Conservation (phyloP, 495 filamentous ascomycete species). For the Platismatia glauca region DNA sequence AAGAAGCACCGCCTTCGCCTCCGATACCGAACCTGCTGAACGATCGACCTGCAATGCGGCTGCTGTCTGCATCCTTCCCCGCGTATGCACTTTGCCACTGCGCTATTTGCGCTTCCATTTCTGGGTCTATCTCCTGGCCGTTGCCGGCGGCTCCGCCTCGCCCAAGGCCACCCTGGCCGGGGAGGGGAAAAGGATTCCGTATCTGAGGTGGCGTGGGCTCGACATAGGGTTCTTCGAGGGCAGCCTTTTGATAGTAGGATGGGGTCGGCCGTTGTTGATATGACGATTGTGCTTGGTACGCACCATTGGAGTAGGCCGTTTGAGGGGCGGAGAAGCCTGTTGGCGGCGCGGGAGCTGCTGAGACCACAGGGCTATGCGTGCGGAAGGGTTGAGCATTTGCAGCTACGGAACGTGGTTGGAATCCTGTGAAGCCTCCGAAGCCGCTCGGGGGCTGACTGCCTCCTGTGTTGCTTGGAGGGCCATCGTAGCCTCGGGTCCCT, state of each 20-base stretch:
- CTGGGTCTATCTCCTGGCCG: slow-evolving; percentile 58
- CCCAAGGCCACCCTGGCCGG: slow-evolving; percentile 34
- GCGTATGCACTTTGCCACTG: slow-evolving; percentile 95
- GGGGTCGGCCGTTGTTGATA: slow-evolving; percentile 34
- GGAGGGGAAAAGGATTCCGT: slow-evolving; percentile 74
- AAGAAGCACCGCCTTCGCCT: slow-evolving; percentile 27
- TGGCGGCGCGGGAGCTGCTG: slow-evolving; percentile 35
- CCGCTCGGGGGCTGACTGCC: slow-evolving; percentile 25
- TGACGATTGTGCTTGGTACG: slow-evolving; percentile 39
- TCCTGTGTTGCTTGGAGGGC: slow-evolving; percentile 28
- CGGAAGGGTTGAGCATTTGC: slow-evolving; percentile 32
- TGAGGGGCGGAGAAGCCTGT: slow-evolving; percentile 36
- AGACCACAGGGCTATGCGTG: slow-evolving; percentile 36
- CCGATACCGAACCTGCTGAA: slow-evolving; percentile 24
- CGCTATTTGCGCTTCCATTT: slow-evolving; percentile 86
- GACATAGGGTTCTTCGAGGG: slow-evolving; percentile 46
- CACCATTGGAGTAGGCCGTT: slow-evolving; percentile 31
- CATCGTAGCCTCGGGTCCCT: slow-evolving; percentile 27
- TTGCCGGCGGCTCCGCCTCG: slow-evolving; percentile 32
- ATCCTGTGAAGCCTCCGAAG: slow-evolving; percentile 44
- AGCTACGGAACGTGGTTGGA: slow-evolving; percentile 57
- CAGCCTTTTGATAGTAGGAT: slow-evolving; percentile 43
- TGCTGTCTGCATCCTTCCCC: slow-evolving; percentile 41
- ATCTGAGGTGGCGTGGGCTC: slow-evolving; percentile 61
- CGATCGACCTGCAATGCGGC: slow-evolving; percentile 25